Base-by-base conservation (phyloP, 2,329 filamentous ascomycete genomes). In the Scolecobasidium constrictum region DNA sequence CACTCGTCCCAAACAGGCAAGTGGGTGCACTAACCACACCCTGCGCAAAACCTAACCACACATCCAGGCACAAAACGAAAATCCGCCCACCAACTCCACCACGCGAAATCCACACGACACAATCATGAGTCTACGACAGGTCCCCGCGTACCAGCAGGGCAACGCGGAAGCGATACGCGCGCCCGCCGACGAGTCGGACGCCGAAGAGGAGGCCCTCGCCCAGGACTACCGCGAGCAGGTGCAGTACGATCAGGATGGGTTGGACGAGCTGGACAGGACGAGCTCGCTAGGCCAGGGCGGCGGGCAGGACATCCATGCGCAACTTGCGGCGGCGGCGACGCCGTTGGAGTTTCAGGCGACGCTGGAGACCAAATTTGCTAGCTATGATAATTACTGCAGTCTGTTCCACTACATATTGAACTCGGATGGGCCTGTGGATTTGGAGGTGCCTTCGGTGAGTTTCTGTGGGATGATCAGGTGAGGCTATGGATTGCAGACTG, bases 321-420 rank as follows among this genome's bases (percentile, higher is more conserved):
- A 92, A 63, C 75, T 98, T 50, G 81, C 81, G 51, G 86, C 88
- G 52, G 92, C 92, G 47, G 92, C 92, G 50, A 90, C 92, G 58
- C 92, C 92, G 40, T 75, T 98, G 52, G 92, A 98, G 63, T 96
- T 94, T 66, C 87, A 92, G 59, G 92, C 92, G 38, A 86, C 88
- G 23, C 76, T 98, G 44, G 92, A 96, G 67, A 85, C 86, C 64
- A 96, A 96, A 71, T 95, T 96, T 71, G 82, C 86, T 65, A 95
- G 88, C 71, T 98, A 98, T 74, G 92, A 98, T 71, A 86, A 86
- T 63, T 98, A 98, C 77, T 98, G 92, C 81, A 94, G 86, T 67
- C 73, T 98, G 56, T 98, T 98, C 73, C 92, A 98, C 72, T 96
- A 86, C 69, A 95, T 98, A 64, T 73, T 98, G 61, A 98, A 98